Evolutionary conservation across 495 filamentous ascomycete species (phyloP).

Genomic region (Hypoxylon perforatum): DNA sequence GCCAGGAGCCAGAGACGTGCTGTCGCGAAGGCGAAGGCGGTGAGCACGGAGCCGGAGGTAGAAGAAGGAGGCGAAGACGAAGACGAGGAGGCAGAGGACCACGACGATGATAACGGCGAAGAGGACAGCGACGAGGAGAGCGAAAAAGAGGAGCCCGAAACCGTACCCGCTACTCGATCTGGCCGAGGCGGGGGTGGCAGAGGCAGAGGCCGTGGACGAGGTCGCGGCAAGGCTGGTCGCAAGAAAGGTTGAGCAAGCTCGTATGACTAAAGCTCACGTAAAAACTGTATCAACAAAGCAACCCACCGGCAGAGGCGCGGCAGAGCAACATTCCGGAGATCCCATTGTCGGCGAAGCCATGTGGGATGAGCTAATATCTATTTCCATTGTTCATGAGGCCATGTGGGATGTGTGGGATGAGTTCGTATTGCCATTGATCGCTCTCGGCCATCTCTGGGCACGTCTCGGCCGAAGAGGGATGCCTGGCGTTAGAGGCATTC

Average conservation of each 20-base stretch:
- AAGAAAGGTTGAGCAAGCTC: conserved; percentile 40
- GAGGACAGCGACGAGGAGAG: conserved; percentile 31
- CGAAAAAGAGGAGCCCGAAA: conserved; percentile 33
- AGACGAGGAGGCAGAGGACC: conserved; percentile 41
- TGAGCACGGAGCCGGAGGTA: conserved; percentile 37
- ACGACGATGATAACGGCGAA: conserved; percentile 28
- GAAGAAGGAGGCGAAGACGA: conserved; percentile 46
- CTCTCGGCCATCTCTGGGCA: too few species aligned
- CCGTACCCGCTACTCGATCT: conserved; percentile 31
- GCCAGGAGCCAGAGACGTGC: conserved; percentile 53
- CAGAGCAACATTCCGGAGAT: too few species aligned
- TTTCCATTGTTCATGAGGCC: too few species aligned
- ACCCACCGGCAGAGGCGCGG: too few species aligned
- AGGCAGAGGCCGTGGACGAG: conserved; percentile 39
- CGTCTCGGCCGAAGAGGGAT: too few species aligned
- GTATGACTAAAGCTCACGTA: not conserved
- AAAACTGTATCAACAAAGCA: not conserved
- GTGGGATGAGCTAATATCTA: too few species aligned
- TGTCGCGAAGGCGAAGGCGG: conserved; percentile 49
- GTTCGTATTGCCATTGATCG: too few species aligned
- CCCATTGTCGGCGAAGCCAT: too few species aligned
- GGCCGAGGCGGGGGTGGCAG: conserved; percentile 20
- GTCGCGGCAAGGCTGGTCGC: conserved; percentile 40
- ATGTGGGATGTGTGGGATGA: too few species aligned
- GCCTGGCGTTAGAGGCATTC: not conserved